Base-by-base conservation (phyloP, 139 green algal species). In the Ulvella scutata region DNA sequence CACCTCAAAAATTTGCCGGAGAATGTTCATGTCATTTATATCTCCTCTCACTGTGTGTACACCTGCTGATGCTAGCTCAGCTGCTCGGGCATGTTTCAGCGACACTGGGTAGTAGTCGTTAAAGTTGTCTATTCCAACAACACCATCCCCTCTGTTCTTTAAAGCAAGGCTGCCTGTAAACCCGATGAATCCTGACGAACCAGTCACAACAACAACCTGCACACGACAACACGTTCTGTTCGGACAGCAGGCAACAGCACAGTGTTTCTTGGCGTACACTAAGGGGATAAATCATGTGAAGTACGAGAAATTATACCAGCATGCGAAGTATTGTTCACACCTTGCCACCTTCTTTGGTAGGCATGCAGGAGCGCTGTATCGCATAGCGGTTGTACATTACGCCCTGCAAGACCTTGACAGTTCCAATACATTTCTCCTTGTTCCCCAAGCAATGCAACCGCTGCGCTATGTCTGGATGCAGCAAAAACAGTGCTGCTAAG, bases 41-140 rank as follows among this genome's bases (percentile, higher is more conserved):
- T 95, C 90, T 3, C 79, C 87, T 13, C 90, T 77, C 9, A 91
- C 81, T 2, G 80, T 82, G 34, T 85, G 75, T 3, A 91, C 75
- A 29, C 77, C 79, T 33, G 61, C 43, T 23, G 61, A 35, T 13
- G 61, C 67, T 3, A 92, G 78, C 3, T 80, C 38, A 3, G 59
- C 3, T 43, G 81, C 74, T 4, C 90, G 77, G 3, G 81, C 83
- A 9, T 80, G 79, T 78, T 95, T 95, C 2, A 95, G 82, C 3
- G 78, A 76, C 0, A 85, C 75, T 0, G 80, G 79, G 75, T 95
- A 95, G 78, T 93, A 93, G 76, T 88, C 79, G 73, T 94, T 94
- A 79, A 95, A 95, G 79, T 93, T 94, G 79, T 95, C 90, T 28
- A 94, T 40, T 4, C 90, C 90, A 2, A 95, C 43, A 3, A 94